A percentile compares a stretch with the other conserved stretches of the same genome.
Conservation (phyloP, 2,329 filamentous ascomycete species). For the Fusarium duplospermum region DNA sequence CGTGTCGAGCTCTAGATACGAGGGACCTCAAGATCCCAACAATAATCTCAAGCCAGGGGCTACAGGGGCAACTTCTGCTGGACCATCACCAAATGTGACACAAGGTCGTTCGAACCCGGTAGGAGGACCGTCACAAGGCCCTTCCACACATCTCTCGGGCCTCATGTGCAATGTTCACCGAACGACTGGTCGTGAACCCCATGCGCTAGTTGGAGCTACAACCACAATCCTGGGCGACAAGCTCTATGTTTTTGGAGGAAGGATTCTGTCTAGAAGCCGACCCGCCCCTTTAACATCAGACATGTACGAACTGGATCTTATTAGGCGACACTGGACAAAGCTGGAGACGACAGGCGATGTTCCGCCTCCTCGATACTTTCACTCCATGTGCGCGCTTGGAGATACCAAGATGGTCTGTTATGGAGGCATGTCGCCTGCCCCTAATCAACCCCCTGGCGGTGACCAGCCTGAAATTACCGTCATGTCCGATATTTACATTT, state of each 20-base stretch:
- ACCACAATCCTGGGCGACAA: slow-evolving; percentile 96
- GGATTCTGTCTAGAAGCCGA: slow-evolving; percentile 84
- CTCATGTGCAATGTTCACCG: slow-evolving; percentile 80
- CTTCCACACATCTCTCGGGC: slow-evolving; percentile 71
- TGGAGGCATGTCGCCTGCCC: slow-evolving; percentile 92
- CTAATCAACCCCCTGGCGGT: slow-evolving; percentile 58
- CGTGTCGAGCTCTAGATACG: slow-evolving; percentile 57
- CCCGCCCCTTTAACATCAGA: slow-evolving; percentile 87
- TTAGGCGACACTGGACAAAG: slow-evolving; percentile 92
- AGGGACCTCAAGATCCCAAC: slow-evolving; percentile 56
- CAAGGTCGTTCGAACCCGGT: slow-evolving; percentile 49
- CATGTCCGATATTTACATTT: slow-evolving; percentile 98
- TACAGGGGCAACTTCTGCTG: slow-evolving; percentile 65
- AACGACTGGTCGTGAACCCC: slow-evolving; percentile 92
- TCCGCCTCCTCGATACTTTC: slow-evolving; percentile 93
- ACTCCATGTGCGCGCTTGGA: slow-evolving; percentile 92
- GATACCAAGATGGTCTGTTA: slow-evolving; percentile 98
- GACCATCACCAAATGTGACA: slow-evolving; percentile 65
- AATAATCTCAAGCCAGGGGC: slow-evolving; percentile 64
- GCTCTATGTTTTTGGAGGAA: slow-evolving; percentile 94
- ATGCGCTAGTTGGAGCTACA: slow-evolving; percentile 91
- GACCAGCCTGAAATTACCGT: slow-evolving; percentile 86
- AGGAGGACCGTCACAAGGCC: slow-evolving; percentile 59
- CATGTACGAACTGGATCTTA: slow-evolving; percentile 92
- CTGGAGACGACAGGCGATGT: slow-evolving; percentile 86